Conservation (phyloP, 2,329 filamentous ascomycete genomes). For the Botrytis sinoallii region DNA sequence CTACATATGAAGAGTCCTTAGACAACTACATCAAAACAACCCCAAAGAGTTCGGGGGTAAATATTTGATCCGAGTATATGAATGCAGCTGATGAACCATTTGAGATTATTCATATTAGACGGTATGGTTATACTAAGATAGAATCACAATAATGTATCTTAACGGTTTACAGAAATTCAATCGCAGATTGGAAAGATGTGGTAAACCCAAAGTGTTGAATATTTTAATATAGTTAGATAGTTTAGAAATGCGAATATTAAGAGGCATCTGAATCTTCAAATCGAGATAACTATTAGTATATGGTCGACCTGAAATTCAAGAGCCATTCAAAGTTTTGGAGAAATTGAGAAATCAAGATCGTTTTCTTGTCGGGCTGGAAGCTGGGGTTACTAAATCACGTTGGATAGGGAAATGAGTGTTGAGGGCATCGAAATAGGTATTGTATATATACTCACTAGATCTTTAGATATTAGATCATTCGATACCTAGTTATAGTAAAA, state of each 20-base stretch:
- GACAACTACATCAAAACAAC: background rate
- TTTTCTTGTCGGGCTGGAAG: background rate
- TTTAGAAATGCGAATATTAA: background rate
- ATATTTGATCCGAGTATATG: background rate
- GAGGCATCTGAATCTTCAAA: background rate
- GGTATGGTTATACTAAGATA: background rate
- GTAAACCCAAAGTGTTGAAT: background rate
- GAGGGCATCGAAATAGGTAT: background rate
- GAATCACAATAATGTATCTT: background rate
- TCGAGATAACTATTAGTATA: background rate
- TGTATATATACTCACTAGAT: background rate
- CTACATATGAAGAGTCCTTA: background rate
- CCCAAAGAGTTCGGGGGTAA: rapidly evolving
- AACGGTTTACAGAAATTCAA: no score
- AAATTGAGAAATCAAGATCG: background rate
- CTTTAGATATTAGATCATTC: background rate
- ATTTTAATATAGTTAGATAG: background rate
- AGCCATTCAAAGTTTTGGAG: background rate
- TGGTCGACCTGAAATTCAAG: background rate
- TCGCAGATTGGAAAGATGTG: background rate
- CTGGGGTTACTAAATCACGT: background rate
- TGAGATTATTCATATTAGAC: background rate
- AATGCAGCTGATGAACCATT: background rate
- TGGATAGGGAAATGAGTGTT: background rate
- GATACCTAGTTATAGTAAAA: background rate